These are phyloP conservation scores for Alternaria longipes DNA, from an alignment of 2,329 filamentous ascomycete genomes.

Conservation along the genomic window DNA sequence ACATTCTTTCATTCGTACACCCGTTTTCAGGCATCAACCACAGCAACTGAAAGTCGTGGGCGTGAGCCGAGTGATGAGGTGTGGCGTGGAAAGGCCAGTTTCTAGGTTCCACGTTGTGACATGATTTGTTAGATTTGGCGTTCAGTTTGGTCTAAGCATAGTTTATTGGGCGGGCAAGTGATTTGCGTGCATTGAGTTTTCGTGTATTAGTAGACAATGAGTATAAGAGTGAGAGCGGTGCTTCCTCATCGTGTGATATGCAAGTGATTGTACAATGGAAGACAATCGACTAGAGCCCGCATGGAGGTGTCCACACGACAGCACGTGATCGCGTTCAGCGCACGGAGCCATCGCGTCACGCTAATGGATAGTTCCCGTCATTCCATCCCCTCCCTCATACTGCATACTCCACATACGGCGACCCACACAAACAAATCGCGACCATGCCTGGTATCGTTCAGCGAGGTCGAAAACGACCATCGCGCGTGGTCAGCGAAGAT, in stretches of 20 bases:
- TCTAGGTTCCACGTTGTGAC: conserved; percentile 15
- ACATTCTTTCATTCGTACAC: conserved; percentile 22
- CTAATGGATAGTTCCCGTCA: conserved; percentile 9
- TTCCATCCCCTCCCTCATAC: conserved; percentile 4
- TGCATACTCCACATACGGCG: not conserved
- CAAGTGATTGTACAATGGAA: not conserved
- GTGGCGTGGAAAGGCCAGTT: conserved; percentile 1
- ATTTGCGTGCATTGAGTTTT: conserved; percentile 11
- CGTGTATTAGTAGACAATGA: conserved; percentile 28
- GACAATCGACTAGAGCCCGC: not conserved
- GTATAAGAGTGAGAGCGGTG: not conserved
- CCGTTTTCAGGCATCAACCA: conserved; percentile 15
- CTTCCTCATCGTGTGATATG: not conserved
- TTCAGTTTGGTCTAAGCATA: conserved; percentile 16
- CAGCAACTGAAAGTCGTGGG: conserved; percentile 25
- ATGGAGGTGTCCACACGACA: conserved; percentile 14
- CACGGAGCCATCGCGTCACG: conserved; percentile 11
- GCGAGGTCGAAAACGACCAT: conserved; percentile 35
- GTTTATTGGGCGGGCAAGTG: conserved; percentile 8
- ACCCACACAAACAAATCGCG: conserved; percentile 4
- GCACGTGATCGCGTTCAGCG: conserved; percentile 24
- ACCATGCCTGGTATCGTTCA: conserved; percentile 41
- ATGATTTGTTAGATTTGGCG: conserved; percentile 15
- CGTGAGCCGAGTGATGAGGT: conserved; percentile 23
- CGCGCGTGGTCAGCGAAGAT: conserved; percentile 30